Conservation (phyloP, 2,329 filamentous ascomycete species). For the Aspergillus quadrilineatus region DNA sequence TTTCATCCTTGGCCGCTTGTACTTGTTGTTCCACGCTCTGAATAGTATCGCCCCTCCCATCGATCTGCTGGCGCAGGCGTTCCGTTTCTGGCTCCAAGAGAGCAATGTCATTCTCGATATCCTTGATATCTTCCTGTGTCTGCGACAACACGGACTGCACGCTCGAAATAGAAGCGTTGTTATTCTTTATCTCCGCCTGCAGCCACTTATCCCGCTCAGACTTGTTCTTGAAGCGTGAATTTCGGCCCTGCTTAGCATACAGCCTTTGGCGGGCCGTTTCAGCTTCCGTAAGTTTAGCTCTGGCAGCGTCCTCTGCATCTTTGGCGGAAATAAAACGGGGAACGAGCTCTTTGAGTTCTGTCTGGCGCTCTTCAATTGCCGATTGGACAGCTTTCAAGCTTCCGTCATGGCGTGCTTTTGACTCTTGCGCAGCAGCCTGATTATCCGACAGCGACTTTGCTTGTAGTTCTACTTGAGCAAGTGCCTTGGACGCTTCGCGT, state of each 20-base stretch:
- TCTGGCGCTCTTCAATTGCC: conserved; percentile 73
- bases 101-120: conserved; percentile 69
- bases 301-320: conserved; percentile 68
- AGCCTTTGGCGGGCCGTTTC: conserved; percentile 75
- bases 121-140: conserved; percentile 75
- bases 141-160: conserved; percentile 84
- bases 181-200: conserved; percentile 74
- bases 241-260: conserved; percentile 88
- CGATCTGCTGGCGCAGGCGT: conserved; percentile 68
- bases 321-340: conserved; percentile 75
- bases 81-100: conserved; percentile 71
- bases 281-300: conserved; percentile 70
- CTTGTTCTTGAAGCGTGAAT: conserved; percentile 83
- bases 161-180: conserved; percentile 71
- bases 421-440: conserved; percentile 73
- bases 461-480: conserved; percentile 83
- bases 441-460: conserved; percentile 80
- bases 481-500: conserved; percentile 72
- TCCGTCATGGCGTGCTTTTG: conserved; percentile 67
- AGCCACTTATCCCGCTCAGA: conserved; percentile 83
- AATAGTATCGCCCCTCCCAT: conserved; percentile 74
- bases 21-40: conserved; percentile 71
- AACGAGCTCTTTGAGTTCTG: conserved; percentile 70
- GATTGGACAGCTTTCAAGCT: conserved; percentile 70
- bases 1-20: conserved; percentile 71